Conservation (phyloP, 306 rosid species). For the Vigna nakashimae region DNA sequence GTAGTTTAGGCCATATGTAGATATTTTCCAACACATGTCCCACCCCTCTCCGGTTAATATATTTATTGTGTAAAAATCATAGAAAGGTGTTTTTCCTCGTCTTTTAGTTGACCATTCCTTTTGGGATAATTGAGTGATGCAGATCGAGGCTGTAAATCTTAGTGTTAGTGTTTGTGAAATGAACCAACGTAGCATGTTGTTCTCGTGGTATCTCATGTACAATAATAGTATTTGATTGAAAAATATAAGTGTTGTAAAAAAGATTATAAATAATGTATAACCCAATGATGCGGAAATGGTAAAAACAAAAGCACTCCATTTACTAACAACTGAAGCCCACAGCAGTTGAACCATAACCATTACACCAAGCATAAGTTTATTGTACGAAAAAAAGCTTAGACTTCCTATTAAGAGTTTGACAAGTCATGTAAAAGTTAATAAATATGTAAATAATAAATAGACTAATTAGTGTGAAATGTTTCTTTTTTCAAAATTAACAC, state of each 20-base stretch:
- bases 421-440: not conserved
- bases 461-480: not conserved
- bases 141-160: slow-evolving; percentile 19
- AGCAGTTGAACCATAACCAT: no score
- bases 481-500: not conserved
- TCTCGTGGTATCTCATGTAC: not conserved
- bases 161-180: slow-evolving; percentile 3
- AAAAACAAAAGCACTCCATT: no score
- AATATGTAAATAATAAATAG: not conserved
- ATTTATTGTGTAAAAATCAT: slow-evolving; percentile 25
- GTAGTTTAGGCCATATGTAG: slow-evolving; percentile 40
- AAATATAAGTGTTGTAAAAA: not conserved
- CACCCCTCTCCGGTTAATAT: slow-evolving; percentile 18
- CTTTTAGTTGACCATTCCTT: not conserved
- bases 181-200: slow-evolving; percentile 8
- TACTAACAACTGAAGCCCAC: no score
- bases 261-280: not conserved
- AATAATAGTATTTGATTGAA: not conserved
- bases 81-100: slow-evolving; percentile 9
- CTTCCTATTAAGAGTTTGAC: not conserved
- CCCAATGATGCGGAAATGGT: no score
- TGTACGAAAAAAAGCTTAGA: no score
- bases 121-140: slow-evolving; percentile 9
- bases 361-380: no score
- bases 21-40: slow-evolving; percentile 13